Base-by-base conservation (phyloP, 2,329 filamentous ascomycete genomes). In the Penicillium psychrosexuale region DNA sequence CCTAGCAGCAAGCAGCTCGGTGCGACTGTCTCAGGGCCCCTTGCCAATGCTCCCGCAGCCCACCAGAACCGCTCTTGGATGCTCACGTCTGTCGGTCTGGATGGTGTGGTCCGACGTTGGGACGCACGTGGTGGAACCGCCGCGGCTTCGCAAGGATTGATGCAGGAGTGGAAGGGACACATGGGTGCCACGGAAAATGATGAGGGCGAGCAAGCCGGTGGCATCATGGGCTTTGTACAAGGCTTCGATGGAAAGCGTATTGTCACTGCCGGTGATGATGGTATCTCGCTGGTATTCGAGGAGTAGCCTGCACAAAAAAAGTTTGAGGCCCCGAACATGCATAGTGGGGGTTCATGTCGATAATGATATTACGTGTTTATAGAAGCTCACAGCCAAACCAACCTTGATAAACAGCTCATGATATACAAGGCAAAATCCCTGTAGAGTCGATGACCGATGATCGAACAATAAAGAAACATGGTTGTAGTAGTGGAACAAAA, bases 111-210 rank as follows among this genome's bases (percentile, higher is more conserved):
- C 19, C 82, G 90, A 66, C 80, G 92, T 57, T 99, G 94, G 94
- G 93, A 99, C 74, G 80, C 84, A 5, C 75, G 86, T 42, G 87
- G 86, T 51, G 86, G 87, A 8, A 89, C 85, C 1, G 81, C 82
- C 1, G 83, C 83, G 1, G 84, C 84, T 2, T 84, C 81, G 8
- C 84, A 85, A 49, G 91, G 90, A 0, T 76, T 96, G 49, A 77
- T 90, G 24, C 88, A 86, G 61, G 92, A 97, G 75, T 97, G 92
- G 92, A 91, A 82, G 72, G 94, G 94, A 0, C 94, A 99, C 72
- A 54, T 73, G 56, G 71, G 69, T 19, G 59, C 73, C 22, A 64
- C 66, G 2, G 74, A 76, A 56, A 75, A 71, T 36, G 68, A 71
- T 73, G 90, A 64, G 86, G 92, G 30, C 85, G 90, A 69, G 89